Percentiles rank a stretch among this genome's conserved stretches.
Evolutionary conservation across 371 early-diverging fungal genomes (phyloP).

Genomic region (Parasitella parasitica): DNA sequence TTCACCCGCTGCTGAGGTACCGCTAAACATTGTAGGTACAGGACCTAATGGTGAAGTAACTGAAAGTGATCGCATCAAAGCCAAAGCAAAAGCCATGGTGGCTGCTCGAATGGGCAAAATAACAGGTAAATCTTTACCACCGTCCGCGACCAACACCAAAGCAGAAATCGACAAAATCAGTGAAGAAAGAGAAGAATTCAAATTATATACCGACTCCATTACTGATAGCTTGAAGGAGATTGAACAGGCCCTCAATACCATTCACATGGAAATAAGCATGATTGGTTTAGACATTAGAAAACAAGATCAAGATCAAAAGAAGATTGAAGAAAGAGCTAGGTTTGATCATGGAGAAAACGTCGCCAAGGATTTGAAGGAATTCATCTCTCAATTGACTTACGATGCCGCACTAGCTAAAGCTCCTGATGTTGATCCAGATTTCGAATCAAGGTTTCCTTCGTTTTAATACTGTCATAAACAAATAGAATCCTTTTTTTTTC

Average conservation of each 20-base stretch:
- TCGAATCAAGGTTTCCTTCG: slow-evolving; percentile 48
- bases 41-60: slow-evolving; percentile 62
- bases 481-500: too few species aligned
- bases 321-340: slow-evolving; percentile 41
- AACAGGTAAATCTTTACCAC: slow-evolving; percentile 33
- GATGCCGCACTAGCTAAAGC: slow-evolving; percentile 42
- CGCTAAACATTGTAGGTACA: slow-evolving; percentile 52
- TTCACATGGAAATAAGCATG: slow-evolving; percentile 47
- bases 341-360: slow-evolving; percentile 46
- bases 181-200: slow-evolving; percentile 53
- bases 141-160: slow-evolving; percentile 14
- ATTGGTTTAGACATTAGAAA: slow-evolving; percentile 48
- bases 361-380: slow-evolving; percentile 41
- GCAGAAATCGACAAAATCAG: slow-evolving; percentile 51
- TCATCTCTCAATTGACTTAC: slow-evolving; percentile 36
- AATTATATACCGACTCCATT: slow-evolving; percentile 41
- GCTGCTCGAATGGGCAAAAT: slow-evolving; percentile 65
- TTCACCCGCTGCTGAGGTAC: not conserved
- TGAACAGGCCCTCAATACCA: slow-evolving; percentile 37
- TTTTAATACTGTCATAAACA: too few species aligned
- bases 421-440: slow-evolving; percentile 51
- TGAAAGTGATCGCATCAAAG: slow-evolving; percentile 59
- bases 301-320: slow-evolving; percentile 44
- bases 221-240: slow-evolving; percentile 35
- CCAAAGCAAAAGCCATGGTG: slow-evolving; percentile 61